Conservation (phyloP, 1,284 basidiomycete genomes). For the Ustilago shanxiensis region DNA sequence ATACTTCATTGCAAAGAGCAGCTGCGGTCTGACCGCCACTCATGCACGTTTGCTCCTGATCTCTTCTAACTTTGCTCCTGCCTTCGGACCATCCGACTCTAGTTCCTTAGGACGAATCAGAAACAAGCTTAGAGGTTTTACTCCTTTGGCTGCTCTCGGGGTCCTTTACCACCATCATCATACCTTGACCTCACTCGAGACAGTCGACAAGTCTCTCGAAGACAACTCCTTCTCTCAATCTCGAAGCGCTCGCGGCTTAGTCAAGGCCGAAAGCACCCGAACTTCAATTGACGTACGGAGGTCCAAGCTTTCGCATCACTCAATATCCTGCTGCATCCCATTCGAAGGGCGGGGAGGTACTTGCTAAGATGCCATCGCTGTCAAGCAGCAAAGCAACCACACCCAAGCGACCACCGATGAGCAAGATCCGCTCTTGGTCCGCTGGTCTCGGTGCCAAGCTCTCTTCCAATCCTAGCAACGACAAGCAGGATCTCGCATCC, state of each 20-base stretch:
- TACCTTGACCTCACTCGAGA: background rate
- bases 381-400: background rate
- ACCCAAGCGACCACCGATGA: constrained; percentile 33
- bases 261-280: too few relatives aligned
- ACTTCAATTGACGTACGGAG: background rate
- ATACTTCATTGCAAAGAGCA: too few relatives aligned
- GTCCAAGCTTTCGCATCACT: background rate
- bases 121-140: background rate
- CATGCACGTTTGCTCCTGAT: background rate
- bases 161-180: background rate
- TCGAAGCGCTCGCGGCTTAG: background rate
- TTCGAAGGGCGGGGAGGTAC: background rate
- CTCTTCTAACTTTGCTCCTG: background rate
- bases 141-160: too few relatives aligned
- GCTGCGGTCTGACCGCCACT: constrained; percentile 1
- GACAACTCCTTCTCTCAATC: background rate
- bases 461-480: constrained; percentile 2
- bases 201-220: background rate
- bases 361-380: background rate
- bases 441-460: constrained; percentile 43
- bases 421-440: constrained; percentile 39
- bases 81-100: background rate
- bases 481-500: constrained; percentile 36
- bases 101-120: background rate
- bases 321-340: background rate